Percentiles rank a stretch among this genome's conserved stretches.
phyloP scores from a whole-genome alignment of 257 asterid species.

The Rehmannia glutinosa region DNA sequence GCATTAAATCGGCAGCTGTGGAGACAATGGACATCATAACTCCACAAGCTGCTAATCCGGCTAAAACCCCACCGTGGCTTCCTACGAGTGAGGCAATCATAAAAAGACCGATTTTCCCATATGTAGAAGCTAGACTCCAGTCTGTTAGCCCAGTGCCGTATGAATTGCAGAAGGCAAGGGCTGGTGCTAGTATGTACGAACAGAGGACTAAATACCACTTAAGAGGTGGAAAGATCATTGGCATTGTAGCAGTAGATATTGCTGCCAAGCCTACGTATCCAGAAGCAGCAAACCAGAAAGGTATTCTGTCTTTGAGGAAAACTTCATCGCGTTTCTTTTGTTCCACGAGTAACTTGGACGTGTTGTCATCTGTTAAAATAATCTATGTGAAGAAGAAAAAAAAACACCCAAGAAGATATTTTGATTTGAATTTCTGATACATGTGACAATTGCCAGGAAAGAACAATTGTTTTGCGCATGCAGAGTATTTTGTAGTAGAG shows the following conservation, averaged over 20 bases:
- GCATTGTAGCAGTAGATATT: conserved; percentile 71
- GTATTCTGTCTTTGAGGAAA: conserved; percentile 76
- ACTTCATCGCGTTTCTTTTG: conserved; percentile 60
- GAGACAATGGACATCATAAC: conserved; percentile 97
- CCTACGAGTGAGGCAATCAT: conserved; percentile 86
- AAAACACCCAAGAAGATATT: neutral
- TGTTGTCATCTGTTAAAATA: conserved; percentile 38
- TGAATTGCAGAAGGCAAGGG: conserved; percentile 95
- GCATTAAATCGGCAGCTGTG: conserved; percentile 96
- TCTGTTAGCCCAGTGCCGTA: conserved; percentile 94
- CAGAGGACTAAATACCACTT: conserved; percentile 95
- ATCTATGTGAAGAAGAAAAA: neutral
- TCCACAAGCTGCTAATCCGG: conserved; percentile 92
- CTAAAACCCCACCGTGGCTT: conserved; percentile 76
- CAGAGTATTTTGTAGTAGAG: neutral
- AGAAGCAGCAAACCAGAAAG: conserved; percentile 83
- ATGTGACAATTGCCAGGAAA: neutral
- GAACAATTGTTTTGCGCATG: neutral
- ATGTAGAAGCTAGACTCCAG: conserved; percentile 89
- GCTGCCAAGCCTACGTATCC: conserved; percentile 89
- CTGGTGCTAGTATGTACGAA: conserved; percentile 86
- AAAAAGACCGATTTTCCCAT: conserved; percentile 90
- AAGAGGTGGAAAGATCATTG: conserved; percentile 79
- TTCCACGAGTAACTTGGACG: conserved; percentile 48
- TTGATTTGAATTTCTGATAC: neutral